Evolutionary conservation across 202 grass and related monocot genomes (phyloP).

Genomic region (Carex arenaria): DNA sequence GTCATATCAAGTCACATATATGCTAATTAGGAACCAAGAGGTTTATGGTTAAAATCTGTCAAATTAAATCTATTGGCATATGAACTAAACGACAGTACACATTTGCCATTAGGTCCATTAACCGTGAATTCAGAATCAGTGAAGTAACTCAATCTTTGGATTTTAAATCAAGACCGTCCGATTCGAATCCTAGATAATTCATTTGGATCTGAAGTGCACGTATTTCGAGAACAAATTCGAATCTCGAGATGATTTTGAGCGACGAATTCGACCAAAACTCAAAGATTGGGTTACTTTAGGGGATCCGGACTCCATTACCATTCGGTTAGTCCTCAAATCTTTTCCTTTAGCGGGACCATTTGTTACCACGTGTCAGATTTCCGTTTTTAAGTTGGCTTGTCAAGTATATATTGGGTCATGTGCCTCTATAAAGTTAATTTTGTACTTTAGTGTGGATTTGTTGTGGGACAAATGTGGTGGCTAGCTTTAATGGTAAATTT

Average conservation of each 20-base stretch:
- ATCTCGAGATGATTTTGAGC: too few species aligned
- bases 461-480: not conserved
- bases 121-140: too few species aligned
- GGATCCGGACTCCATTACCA: too few species aligned
- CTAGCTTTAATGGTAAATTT: not conserved
- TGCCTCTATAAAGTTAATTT: not conserved
- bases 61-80: not conserved
- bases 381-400: not conserved
- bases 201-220: too few species aligned
- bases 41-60: not conserved
- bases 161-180: too few species aligned
- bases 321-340: not conserved
- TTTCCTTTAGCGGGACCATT: not conserved
- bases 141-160: too few species aligned
- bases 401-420: not conserved
- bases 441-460: not conserved
- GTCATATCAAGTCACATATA: not conserved
- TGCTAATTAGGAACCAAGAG: not conserved
- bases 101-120: not conserved
- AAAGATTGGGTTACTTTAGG: too few species aligned
- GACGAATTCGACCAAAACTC: too few species aligned
- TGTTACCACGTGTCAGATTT: not conserved
- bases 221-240: too few species aligned
- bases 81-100: not conserved
- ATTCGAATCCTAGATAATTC: too few species aligned